Conservation (phyloP, 2,329 filamentous ascomycete genomes). For the Colletotrichum australisinense region DNA sequence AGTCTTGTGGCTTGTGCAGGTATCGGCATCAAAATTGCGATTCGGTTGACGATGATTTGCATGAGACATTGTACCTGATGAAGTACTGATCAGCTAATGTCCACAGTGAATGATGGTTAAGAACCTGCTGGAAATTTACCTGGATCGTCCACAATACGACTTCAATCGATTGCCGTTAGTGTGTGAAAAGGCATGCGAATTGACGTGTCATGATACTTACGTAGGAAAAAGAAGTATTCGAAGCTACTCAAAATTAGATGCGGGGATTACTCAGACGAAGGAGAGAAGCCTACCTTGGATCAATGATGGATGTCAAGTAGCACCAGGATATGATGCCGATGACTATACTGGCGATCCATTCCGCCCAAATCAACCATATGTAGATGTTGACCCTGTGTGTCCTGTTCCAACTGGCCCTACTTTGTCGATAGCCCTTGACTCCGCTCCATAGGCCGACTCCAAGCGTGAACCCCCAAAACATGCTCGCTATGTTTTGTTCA, state of each 20-base stretch:
- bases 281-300: constrained; percentile 40
- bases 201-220: neutral
- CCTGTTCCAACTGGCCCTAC: constrained; percentile 44
- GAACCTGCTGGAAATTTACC: neutral
- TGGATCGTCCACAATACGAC: constrained; percentile 26
- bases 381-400: constrained; percentile 49
- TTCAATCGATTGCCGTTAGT: neutral
- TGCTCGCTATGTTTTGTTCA: constrained; percentile 49
- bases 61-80: constrained; percentile 54
- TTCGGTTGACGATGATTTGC: constrained; percentile 64
- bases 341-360: constrained; percentile 47
- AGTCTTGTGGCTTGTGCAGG: constrained; percentile 48
- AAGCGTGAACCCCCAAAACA: constrained; percentile 51
- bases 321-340: constrained; percentile 51
- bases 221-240: constrained; percentile 30
- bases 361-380: constrained; percentile 53
- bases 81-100: neutral
- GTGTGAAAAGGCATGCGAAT: too few relatives aligned
- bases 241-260: constrained; percentile 22
- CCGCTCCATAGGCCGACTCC: constrained; percentile 48
- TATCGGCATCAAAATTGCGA: constrained; percentile 56
- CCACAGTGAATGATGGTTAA: neutral
- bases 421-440: constrained; percentile 49
- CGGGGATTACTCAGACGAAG: neutral
- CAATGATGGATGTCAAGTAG: constrained; percentile 46